These are phyloP conservation scores for Umbilicaria muhlenbergii DNA, from an alignment of 495 filamentous ascomycete genomes.

Conservation along the genomic window DNA sequence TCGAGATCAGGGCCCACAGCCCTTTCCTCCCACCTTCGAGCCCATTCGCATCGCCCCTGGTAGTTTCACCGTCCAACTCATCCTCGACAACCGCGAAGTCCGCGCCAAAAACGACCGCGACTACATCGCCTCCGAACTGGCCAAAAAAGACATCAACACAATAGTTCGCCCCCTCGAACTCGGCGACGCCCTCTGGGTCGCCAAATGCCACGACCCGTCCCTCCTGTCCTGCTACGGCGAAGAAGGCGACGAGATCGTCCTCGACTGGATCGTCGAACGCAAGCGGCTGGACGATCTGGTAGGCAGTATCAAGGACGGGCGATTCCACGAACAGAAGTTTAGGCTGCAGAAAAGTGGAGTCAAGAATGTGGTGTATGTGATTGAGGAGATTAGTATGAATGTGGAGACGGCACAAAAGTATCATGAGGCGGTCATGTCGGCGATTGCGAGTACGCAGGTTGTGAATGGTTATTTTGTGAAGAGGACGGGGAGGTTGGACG, in stretches of 20 bases:
- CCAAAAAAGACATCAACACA: slow-evolving; percentile 46
- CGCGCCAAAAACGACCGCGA: slow-evolving; percentile 61
- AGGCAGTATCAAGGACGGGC: slow-evolving; percentile 64
- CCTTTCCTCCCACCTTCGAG: slow-evolving; percentile 29
- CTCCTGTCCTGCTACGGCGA: slow-evolving; percentile 39
- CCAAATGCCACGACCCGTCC: slow-evolving; percentile 44
- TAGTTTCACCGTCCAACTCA: slow-evolving; percentile 55
- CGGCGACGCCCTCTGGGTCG: slow-evolving; percentile 71
- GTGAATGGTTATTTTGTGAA: slow-evolving; percentile 76
- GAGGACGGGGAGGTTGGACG: slow-evolving; percentile 58
- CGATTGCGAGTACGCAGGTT: slow-evolving; percentile 67
- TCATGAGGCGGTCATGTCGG: slow-evolving; percentile 50
- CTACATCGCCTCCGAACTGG: slow-evolving; percentile 60
- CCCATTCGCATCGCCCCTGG: slow-evolving; percentile 47
- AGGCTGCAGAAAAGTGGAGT: slow-evolving; percentile 55
- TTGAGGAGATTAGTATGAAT: slow-evolving; percentile 54
- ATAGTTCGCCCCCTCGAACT: slow-evolving; percentile 54
- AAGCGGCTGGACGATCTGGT: slow-evolving; percentile 74
- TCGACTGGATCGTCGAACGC: slow-evolving; percentile 72
- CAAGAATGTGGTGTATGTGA: slow-evolving; percentile 63
- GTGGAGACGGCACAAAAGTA: slow-evolving; percentile 32
- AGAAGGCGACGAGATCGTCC: slow-evolving; percentile 57
- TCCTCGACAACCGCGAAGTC: slow-evolving; percentile 67
- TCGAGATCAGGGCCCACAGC: not conserved
- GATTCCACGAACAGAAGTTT: slow-evolving; percentile 80